Conservation (phyloP, 2,329 filamentous ascomycete species). For the Monosporascus sp. region DNA sequence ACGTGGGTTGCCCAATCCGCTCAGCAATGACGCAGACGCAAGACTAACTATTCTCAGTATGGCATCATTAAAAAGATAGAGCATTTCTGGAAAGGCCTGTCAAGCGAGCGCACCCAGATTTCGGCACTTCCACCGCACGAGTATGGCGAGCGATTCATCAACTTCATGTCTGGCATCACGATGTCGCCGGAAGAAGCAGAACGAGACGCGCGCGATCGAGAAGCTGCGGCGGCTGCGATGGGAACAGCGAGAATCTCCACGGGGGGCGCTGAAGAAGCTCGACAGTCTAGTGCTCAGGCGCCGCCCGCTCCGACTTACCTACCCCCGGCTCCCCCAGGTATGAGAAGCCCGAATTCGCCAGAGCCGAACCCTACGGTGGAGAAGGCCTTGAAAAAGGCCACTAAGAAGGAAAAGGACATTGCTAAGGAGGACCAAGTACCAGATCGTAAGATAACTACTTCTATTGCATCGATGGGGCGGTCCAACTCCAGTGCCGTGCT, state of each 20-base stretch:
- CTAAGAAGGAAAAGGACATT: conserved; percentile 23
- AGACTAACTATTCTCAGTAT: conserved; percentile 54
- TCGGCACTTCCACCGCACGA: conserved; percentile 85
- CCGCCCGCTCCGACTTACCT: conserved; percentile 24
- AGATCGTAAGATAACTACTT: conserved; percentile 26
- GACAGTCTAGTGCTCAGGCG: background rate
- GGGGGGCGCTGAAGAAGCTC: conserved; percentile 1
- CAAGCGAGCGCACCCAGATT: conserved; percentile 77
- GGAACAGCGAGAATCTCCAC: conserved; percentile 20
- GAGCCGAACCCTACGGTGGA: conserved; percentile 26
- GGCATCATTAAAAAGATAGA: conserved; percentile 91
- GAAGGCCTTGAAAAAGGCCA: conserved; percentile 22
- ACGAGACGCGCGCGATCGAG: conserved; percentile 55
- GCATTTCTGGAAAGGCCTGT: conserved; percentile 94
- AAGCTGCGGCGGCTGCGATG: conserved; percentile 42
- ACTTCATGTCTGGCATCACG: conserved; percentile 85
- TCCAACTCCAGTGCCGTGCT: conserved; percentile 41
- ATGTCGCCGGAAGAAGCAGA: conserved; percentile 83
- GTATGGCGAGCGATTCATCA: conserved; percentile 90
- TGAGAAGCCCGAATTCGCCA: conserved; percentile 25
- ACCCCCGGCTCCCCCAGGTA: conserved; percentile 26
- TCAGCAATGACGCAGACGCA: conserved; percentile 1
- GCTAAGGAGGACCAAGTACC: conserved; percentile 26
- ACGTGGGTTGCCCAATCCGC: conserved; percentile 58
- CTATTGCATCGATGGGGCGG: conserved; percentile 17